Evolutionary conservation across 345 rosid genomes (phyloP).

Genomic region (Corchorus olitorius): DNA sequence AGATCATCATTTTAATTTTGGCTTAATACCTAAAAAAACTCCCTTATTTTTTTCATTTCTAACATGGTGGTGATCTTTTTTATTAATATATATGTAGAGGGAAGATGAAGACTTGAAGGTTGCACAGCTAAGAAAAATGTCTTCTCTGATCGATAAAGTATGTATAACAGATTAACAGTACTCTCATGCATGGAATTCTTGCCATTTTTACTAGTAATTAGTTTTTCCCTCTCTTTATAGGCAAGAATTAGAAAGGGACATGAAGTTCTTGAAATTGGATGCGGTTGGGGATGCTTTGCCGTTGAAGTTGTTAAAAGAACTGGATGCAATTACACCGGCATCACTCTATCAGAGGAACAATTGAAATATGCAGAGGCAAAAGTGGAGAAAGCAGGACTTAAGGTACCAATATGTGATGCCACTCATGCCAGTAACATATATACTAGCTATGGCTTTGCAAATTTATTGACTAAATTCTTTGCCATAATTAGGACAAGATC

Average conservation of each 20-base stretch:
- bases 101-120: no score
- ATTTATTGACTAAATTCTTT: not conserved
- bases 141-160: not conserved
- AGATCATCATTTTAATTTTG: no score
- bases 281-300: conserved; percentile 92
- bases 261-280: conserved; percentile 84
- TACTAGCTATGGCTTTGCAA: no score
- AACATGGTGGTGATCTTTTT: no score
- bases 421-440: no score
- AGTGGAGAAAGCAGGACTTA: conserved; percentile 58
- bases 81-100: no score
- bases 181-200: not conserved
- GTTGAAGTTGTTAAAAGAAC: conserved; percentile 81
- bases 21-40: no score
- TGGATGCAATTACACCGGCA: conserved; percentile 87
- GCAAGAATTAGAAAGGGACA: conserved; percentile 58
- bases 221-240: conserved; percentile 27
- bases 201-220: not conserved
- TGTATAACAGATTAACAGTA: no score
- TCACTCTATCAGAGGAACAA: conserved; percentile 76
- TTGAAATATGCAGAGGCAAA: conserved; percentile 67
- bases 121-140: no score
- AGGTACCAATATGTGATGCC: no score
- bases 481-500: conserved; percentile 48
- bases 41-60: no score